Evolutionary conservation across 352 stramenopile species (phyloP).

Genomic region (Globisporangium nunn): DNA sequence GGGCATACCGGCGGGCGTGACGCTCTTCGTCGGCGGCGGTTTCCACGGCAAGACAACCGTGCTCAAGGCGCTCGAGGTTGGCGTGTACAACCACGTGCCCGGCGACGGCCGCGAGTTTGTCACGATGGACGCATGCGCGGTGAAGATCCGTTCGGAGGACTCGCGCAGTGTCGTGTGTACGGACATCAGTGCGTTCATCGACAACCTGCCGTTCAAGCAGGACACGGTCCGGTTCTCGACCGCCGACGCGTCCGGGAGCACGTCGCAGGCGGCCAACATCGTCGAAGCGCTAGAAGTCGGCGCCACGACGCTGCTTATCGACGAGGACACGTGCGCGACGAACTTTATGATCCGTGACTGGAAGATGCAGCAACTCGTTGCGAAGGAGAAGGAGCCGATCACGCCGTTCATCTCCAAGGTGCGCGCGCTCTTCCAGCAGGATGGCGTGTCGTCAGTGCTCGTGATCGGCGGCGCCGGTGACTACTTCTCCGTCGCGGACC

Average conservation of each 20-base stretch:
- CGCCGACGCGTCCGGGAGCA: slow-evolving; percentile 93
- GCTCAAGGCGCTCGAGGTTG: slow-evolving; percentile 90
- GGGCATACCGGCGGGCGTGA: slow-evolving; percentile 92
- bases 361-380: slow-evolving; percentile 96
- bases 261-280: slow-evolving; percentile 95
- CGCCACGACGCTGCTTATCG: slow-evolving; percentile 90
- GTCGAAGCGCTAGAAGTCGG: slow-evolving; percentile 90
- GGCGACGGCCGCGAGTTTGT: slow-evolving; percentile 94
- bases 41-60: slow-evolving; percentile 98
- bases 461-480: slow-evolving; percentile 95
- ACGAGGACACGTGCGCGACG: slow-evolving; percentile 96
- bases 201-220: slow-evolving; percentile 93
- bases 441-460: slow-evolving; percentile 90
- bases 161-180: slow-evolving; percentile 86
- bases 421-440: slow-evolving; percentile 86
- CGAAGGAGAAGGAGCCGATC: slow-evolving; percentile 95
- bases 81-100: slow-evolving; percentile 95
- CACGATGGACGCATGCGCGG: slow-evolving; percentile 69
- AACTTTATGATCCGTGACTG: slow-evolving; percentile 98
- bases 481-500: slow-evolving; percentile 96
- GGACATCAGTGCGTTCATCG: slow-evolving; percentile 95
- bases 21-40: slow-evolving; percentile 94
- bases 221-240: slow-evolving; percentile 91
- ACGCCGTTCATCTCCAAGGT: slow-evolving; percentile 96
- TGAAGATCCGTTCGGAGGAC: slow-evolving; percentile 96